phyloP scores from a whole-genome alignment of 805 yeast species.

The Cyberlindnera subsufficiens region DNA sequence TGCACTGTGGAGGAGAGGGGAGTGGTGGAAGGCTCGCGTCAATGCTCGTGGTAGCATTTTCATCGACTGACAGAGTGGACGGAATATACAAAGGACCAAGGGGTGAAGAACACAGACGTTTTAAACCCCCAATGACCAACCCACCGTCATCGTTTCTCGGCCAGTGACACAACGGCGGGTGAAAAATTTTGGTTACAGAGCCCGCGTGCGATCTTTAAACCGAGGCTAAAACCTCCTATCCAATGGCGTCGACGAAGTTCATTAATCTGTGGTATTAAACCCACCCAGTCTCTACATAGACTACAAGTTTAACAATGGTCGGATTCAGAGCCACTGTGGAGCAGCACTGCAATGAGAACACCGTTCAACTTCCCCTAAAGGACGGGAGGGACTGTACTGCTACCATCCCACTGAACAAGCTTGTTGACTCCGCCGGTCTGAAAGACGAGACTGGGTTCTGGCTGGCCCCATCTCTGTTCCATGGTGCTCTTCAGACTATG shows the following conservation, averaged over 20 bases:
- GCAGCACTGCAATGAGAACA: constrained; percentile 16
- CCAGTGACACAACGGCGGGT: no score
- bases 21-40: constrained; percentile 3
- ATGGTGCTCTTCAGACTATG: constrained; percentile 76
- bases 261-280: no score
- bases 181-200: no score
- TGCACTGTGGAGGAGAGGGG: constrained; percentile 1
- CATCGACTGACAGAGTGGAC: no score
- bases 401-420: constrained; percentile 16
- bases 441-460: constrained; percentile 42
- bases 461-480: constrained; percentile 57
- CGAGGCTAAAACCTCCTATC: no score
- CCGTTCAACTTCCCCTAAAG: constrained; percentile 23
- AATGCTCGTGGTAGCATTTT: neutral
- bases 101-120: no score
- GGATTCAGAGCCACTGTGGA: constrained; percentile 25
- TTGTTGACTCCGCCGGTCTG: constrained; percentile 35
- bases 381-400: constrained; percentile 10
- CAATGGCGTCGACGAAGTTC: no score
- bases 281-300: neutral
- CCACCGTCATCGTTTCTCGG: no score
- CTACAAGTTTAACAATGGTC: constrained; percentile 13
- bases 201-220: no score
- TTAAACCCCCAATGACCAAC: no score
- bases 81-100: no score